A percentile compares a stretch with the other conserved stretches of the same genome.
Evolutionary conservation across 768 basidiomycete genomes (phyloP).

Genomic region (Leccinum imitatum): DNA sequence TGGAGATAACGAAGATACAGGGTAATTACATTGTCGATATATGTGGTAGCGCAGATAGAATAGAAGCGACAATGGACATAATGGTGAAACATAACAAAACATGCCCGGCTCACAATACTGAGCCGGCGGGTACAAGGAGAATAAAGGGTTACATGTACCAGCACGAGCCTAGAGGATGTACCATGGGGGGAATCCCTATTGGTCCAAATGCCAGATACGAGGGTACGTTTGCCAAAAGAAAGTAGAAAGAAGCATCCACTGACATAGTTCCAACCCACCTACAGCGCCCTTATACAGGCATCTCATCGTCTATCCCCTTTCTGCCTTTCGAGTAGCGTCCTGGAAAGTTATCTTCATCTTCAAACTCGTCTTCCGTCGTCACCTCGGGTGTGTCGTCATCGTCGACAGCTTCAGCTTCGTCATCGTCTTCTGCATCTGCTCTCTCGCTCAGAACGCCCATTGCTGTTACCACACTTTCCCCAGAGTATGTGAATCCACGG

Average conservation of each 20-base stretch:
- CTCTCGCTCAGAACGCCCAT: conserved; percentile 39
- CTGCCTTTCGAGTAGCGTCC: conserved; percentile 70
- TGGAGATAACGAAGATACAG: conserved; percentile 5
- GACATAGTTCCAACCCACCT: conserved; percentile 11
- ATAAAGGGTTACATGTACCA: conserved; percentile 3
- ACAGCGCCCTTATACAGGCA: conserved; percentile 29
- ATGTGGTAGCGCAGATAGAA: conserved; percentile 27
- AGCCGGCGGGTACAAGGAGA: conserved; percentile 8
- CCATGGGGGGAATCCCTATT: conserved; percentile 15
- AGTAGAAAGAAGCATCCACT: conserved; percentile 11
- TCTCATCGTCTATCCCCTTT: conserved; percentile 40
- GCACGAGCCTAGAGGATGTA: conserved; percentile 4
- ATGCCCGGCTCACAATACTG: conserved; percentile 5
- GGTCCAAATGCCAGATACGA: conserved; percentile 20
- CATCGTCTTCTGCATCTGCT: conserved; percentile 35
- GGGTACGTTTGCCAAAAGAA: background rate
- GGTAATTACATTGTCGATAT: conserved; percentile 27
- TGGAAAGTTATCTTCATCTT: conserved; percentile 59
- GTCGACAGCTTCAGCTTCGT: conserved; percentile 41
- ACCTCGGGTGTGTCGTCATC: conserved; percentile 49
- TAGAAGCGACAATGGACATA: conserved; percentile 15
- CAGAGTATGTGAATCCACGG: conserved; percentile 87
- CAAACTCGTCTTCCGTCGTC: conserved; percentile 76
- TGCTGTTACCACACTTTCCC: conserved; percentile 59
- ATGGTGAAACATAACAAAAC: conserved; percentile 3